These are phyloP conservation scores for Lichtheimia ramosa DNA, from an alignment of 371 early-diverging fungal genomes.

Conservation along the genomic window DNA sequence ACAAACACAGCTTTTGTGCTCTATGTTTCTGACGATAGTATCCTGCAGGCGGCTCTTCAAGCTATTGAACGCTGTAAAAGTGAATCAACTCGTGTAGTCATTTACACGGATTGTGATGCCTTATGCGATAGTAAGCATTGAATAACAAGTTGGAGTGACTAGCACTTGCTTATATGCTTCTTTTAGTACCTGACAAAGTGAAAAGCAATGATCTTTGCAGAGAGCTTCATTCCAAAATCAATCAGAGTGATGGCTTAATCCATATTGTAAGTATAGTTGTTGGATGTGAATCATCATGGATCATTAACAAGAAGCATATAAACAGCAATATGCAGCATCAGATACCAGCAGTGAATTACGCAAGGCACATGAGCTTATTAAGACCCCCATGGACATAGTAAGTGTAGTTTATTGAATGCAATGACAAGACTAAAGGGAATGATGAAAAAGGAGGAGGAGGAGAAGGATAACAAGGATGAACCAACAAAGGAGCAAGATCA, in stretches of 20 bases:
- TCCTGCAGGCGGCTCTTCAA: conserved; percentile 3
- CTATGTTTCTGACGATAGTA: neutral
- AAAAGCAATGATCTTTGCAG: conserved; percentile 4
- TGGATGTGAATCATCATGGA: neutral
- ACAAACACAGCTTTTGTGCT: neutral
- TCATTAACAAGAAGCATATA: neutral
- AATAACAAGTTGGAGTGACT: neutral
- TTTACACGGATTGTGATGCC: conserved; percentile 5
- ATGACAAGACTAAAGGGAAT: neutral
- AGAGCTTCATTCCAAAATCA: conserved; percentile 4
- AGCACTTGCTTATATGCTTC: neutral
- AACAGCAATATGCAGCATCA: conserved; percentile 2
- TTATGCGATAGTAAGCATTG: conserved; percentile 1
- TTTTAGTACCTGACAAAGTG: neutral
- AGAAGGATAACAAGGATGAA: no score
- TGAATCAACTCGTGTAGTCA: neutral
- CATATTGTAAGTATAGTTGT: neutral
- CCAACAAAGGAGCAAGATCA: no score
- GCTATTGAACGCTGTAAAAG: conserved; percentile 3
- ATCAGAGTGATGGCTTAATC: neutral
- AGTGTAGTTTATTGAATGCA: neutral
- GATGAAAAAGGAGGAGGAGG: neutral
- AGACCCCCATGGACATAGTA: neutral
- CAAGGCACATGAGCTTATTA: conserved; percentile 2
- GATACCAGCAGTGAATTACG: neutral